Percentiles rank a stretch among this genome's conserved stretches.
phyloP scores from a whole-genome alignment of 2,329 filamentous ascomycete genomes.

The Trichoderma sp. region DNA sequence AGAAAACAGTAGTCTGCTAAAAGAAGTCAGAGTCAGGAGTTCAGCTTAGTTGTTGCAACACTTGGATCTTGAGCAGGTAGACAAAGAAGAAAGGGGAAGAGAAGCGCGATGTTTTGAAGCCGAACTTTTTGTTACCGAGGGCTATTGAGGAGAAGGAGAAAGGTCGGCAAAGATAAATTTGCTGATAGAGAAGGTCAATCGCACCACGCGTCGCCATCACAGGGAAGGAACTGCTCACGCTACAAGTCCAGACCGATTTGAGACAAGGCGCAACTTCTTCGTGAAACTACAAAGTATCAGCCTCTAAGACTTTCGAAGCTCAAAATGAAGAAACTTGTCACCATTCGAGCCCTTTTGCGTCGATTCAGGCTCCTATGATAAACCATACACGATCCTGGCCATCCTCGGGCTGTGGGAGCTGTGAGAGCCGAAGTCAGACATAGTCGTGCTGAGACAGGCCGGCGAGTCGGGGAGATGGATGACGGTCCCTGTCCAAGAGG shows the following conservation, averaged over 20 bases:
- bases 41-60: not conserved
- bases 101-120: not conserved
- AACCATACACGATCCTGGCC: not conserved
- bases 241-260: not conserved
- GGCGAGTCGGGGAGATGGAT: slow-evolving; percentile 23
- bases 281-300: slow-evolving; percentile 3
- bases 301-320: not conserved
- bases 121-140: not conserved
- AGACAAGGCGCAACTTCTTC: slow-evolving; percentile 3
- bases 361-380: not conserved
- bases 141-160: not conserved
- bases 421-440: slow-evolving; percentile 21
- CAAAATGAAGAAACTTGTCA: not conserved
- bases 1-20: not conserved
- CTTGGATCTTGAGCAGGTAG: not conserved
- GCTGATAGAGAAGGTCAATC: not conserved
- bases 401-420: slow-evolving; percentile 7
- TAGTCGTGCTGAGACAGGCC: slow-evolving; percentile 30
- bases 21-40: not conserved
- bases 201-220: not conserved
- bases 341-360: not conserved
- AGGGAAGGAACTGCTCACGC: slow-evolving; percentile 5
- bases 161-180: not conserved
- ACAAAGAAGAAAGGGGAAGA: not conserved
- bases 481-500: slow-evolving; percentile 22